These are phyloP conservation scores for Gossypium longicalyx DNA, from an alignment of 345 rosid species.

Conservation along the genomic window DNA sequence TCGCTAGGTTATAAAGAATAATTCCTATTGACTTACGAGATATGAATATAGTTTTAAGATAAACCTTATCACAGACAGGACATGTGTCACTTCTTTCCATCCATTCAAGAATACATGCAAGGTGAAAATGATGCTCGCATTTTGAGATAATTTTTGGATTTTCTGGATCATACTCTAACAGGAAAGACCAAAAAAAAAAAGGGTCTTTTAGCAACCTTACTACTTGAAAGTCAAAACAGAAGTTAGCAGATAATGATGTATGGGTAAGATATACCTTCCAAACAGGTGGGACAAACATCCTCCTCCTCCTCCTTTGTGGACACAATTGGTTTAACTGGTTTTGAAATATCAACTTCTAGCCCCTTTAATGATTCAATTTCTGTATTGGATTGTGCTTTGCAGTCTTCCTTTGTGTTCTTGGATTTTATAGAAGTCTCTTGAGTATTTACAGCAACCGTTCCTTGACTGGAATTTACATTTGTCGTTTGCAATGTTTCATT, in stretches of 20 bases:
- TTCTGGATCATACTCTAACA: constrained; percentile 81
- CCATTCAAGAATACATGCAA: constrained; percentile 97
- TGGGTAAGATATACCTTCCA: constrained; percentile 58
- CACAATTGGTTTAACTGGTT: constrained; percentile 36
- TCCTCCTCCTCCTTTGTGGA: constrained; percentile 51
- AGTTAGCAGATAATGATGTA: background rate
- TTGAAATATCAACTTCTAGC: constrained; percentile 53
- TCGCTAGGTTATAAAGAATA: background rate
- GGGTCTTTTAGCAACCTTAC: background rate
- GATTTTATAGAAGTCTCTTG: constrained; percentile 40
- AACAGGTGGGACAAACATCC: constrained; percentile 85
- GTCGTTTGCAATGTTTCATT: constrained; percentile 33
- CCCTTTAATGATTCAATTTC: constrained; percentile 51
- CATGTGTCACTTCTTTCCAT: constrained; percentile 97
- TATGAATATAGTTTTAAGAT: constrained; percentile 10
- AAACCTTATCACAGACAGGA: constrained; percentile 86
- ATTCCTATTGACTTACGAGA: background rate
- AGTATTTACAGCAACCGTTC: constrained; percentile 32
- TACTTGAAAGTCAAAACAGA: background rate
- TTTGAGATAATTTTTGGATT: constrained; percentile 78
- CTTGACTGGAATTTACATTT: constrained; percentile 45
- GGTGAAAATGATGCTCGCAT: constrained; percentile 95
- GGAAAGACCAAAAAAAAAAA: constrained; percentile 10
- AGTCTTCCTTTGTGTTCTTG: constrained; percentile 42
- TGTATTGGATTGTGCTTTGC: constrained; percentile 26